A percentile compares a stretch with the other conserved stretches of the same genome.
These are phyloP conservation scores for Lippia alba DNA, from an alignment of 305 asterid species.

Conservation along the genomic window DNA sequence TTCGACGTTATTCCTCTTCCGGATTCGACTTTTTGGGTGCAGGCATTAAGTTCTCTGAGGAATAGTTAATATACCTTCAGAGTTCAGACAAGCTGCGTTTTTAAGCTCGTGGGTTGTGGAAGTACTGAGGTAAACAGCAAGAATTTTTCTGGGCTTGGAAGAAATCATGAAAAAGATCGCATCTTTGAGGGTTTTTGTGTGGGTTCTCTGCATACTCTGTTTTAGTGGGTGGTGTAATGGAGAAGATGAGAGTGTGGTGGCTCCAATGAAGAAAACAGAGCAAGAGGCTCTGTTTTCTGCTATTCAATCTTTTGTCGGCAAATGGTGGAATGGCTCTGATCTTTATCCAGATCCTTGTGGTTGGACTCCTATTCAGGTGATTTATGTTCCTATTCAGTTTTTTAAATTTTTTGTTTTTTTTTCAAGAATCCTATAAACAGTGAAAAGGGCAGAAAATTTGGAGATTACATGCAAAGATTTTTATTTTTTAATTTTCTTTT, in stretches of 20 bases:
- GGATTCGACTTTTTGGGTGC: background rate
- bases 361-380: slow-evolving; percentile 96
- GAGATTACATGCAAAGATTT: too few relatives aligned
- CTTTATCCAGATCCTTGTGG: slow-evolving; percentile 99
- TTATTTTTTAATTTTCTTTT: background rate
- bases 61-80: background rate
- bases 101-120: slow-evolving; percentile 8
- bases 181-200: slow-evolving; percentile 7
- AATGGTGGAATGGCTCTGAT: slow-evolving; percentile 98
- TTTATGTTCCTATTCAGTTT: background rate
- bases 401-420: background rate
- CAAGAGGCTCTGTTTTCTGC: slow-evolving; percentile 71
- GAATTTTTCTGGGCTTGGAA: background rate
- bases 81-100: background rate
- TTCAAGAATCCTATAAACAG: background rate
- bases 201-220: slow-evolving; percentile 36
- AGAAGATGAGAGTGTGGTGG: slow-evolving; percentile 51
- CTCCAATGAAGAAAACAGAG: slow-evolving; percentile 75
- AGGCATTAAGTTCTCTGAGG: slow-evolving; percentile 30
- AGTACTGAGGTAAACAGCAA: slow-evolving; percentile 1
- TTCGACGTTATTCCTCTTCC: background rate
- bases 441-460: background rate
- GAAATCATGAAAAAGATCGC: slow-evolving; percentile 36
- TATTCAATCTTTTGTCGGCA: slow-evolving; percentile 88
- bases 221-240: slow-evolving; percentile 53